phyloP scores from a whole-genome alignment of 371 early-diverging fungal species.

The Lichtheimia hyalospora region DNA sequence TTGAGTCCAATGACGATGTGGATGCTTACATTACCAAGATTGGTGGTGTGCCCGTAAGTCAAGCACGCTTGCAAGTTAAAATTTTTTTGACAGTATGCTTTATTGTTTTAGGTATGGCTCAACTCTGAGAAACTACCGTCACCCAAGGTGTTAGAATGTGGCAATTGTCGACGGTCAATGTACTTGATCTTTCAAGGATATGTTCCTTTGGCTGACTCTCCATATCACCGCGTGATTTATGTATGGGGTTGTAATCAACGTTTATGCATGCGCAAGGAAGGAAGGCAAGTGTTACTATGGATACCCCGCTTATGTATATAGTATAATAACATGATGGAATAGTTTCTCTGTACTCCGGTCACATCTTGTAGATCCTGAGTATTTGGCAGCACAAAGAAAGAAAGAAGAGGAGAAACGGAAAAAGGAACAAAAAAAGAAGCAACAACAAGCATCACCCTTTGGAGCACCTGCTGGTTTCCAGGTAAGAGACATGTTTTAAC shows the following conservation, averaged over 20 bases:
- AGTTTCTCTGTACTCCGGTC: conserved; percentile 68
- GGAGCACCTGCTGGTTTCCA: conserved; percentile 24
- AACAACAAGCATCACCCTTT: conserved; percentile 22
- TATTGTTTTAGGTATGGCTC: conserved; percentile 39
- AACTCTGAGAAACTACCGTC: conserved; percentile 23
- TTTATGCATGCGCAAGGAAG: conserved; percentile 66
- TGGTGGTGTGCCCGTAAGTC: conserved; percentile 69
- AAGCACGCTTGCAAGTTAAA: conserved; percentile 4
- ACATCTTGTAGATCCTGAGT: conserved; percentile 65
- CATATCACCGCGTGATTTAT: conserved; percentile 77
- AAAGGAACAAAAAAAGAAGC: conserved; percentile 28
- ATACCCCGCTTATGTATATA: background rate
- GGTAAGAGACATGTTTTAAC: conserved; percentile 1
- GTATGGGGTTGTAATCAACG: conserved; percentile 79
- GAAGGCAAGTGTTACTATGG: conserved; percentile 49
- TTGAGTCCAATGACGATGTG: conserved; percentile 42
- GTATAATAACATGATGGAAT: conserved; percentile 5
- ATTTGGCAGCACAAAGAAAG: conserved; percentile 52
- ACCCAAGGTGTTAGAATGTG: conserved; percentile 21
- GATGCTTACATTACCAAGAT: conserved; percentile 71
- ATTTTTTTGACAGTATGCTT: background rate
- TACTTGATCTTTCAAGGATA: conserved; percentile 71
- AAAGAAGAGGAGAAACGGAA: conserved; percentile 43
- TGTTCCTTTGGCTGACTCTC: conserved; percentile 70
- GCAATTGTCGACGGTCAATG: conserved; percentile 56